Evolutionary conservation across 805 yeast genomes (phyloP), one percentile per base, ranked within the genome.

Genomic region (Cyberlindnera mrakii): DNA sequence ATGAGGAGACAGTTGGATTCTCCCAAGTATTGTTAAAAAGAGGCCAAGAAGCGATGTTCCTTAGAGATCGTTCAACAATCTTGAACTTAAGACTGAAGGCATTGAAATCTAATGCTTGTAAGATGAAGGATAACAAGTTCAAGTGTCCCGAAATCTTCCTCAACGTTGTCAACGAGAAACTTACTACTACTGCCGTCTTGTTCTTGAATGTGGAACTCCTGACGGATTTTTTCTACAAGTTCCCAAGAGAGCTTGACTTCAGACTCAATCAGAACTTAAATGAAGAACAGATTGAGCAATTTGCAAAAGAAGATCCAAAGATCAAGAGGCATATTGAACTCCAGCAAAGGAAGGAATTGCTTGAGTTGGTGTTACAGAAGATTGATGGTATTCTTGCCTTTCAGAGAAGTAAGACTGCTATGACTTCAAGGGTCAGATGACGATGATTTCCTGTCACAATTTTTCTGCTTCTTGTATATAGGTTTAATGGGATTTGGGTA

Each of bases 81-180:
- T 64, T 93, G 46, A 74, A 78, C 44, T 74, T 91, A 76, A 72
- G 99, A 53, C 66, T 89, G 57, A 81, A 80, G 46, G 78, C 89
- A 9, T 69, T 91, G 58, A 82, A 80, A 52, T 80, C 88, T 7
- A 77, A 80, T 40, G 77, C 77, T 52, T 93, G 99, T 70, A 78
- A 78, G 53, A 70, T 74, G 49, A 85, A 85, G 54, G 88, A 80
- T 35, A 85, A 83, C 62, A 89, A 85, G 62, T 88, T 82, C 60
- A 83, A 81, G 52, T 93, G 99, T 59, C 99, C 99, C 0, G 99
- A 93, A 62, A 76, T 90, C 6, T 95, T 90, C 53, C 70, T 93
- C 60, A 95, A 88, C 58, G 96, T 88, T 3, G 96, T 93, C 4
- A 83, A 93, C 40, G 90, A 88, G 49, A 93, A 93, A 63, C 68